These are phyloP conservation scores for Solanum clarkiae DNA, from an alignment of 257 asterid species.

Conservation along the genomic window DNA sequence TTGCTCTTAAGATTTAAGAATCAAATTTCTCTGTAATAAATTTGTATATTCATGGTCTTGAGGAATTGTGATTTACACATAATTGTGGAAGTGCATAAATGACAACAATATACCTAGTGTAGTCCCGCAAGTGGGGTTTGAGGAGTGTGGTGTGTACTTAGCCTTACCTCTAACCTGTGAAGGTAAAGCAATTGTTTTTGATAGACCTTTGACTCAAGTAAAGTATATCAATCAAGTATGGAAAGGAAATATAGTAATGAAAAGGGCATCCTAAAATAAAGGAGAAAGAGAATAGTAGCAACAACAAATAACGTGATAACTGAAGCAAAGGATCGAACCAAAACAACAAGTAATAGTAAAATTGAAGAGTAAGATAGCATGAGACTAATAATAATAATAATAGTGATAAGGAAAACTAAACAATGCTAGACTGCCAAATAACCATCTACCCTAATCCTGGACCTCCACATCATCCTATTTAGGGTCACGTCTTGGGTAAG, in stretches of 20 bases:
- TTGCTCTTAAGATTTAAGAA: neutral
- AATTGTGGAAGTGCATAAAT: neutral
- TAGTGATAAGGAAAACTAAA: too few species aligned
- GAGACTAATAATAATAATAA: too few species aligned
- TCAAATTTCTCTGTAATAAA: neutral
- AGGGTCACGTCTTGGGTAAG: too few species aligned
- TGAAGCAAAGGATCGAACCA: too few species aligned
- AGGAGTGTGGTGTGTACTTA: neutral
- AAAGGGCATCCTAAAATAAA: neutral
- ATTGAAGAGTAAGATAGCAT: too few species aligned
- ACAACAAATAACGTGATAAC: too few species aligned
- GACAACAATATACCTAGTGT: neutral
- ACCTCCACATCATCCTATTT: too few species aligned
- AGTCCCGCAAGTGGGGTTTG: neutral
- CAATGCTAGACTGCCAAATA: too few species aligned
- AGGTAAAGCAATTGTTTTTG: neutral
- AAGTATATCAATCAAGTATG: neutral
- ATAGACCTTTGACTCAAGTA: neutral
- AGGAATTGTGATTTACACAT: neutral
- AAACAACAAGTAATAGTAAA: too few species aligned
- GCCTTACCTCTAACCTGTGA: neutral
- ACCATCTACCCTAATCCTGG: too few species aligned
- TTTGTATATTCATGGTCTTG: neutral
- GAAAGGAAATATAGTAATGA: neutral
- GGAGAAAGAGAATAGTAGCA: too few species aligned